Base-by-base conservation (phyloP, 768 basidiomycete genomes). In the Candolleomyces eurysporus region DNA sequence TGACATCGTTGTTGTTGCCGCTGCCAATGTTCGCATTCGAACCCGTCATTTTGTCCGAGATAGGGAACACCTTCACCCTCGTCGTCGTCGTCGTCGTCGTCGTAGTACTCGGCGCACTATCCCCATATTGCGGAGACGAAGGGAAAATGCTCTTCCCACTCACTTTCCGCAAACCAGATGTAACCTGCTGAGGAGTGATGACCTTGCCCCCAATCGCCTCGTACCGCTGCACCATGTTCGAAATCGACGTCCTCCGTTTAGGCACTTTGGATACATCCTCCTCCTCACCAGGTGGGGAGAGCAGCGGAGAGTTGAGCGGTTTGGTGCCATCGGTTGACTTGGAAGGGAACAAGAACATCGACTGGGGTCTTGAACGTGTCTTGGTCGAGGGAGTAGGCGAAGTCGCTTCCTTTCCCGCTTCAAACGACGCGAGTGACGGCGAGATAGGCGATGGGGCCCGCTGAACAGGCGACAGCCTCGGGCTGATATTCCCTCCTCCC, bases 191-290 rank as follows among this genome's bases (percentile, higher is more conserved):
- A 48, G 71, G 61, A 4, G 75, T 65, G 63, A 75, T 78, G 22
- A 66, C 64, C 58, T 68, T 72, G 21, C 73, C 75, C 39, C 79
- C 82, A 58, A 93, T 85, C 7, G 86, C 84, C 71, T 94, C 92
- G 70, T 87, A 94, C 49, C 79, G 84, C 65, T 91, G 89, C 26
- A 94, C 92, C 85, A 94, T 92, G 68, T 94, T 86, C 45, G 91
- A 86, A 66, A 94, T 94, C 0, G 92, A 94, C 4, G 87, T 89
- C 57, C 91, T 81, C 19, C 92, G 83, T 8, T 70, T 67, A 6
- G 71, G 65, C 2, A 73, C 71, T 36, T 80, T 80, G 40, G 78
- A 73, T 48, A 72, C 79, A 4, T 75, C 60, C 53, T 82, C 80
- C 51, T 77, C 78, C 52, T 82, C 81, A 51, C 76, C 77, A 2